Percentiles rank a stretch among this genome's conserved stretches.
Conservation (phyloP, 371 early-diverging fungal genomes). For the Circinella umbellata region DNA sequence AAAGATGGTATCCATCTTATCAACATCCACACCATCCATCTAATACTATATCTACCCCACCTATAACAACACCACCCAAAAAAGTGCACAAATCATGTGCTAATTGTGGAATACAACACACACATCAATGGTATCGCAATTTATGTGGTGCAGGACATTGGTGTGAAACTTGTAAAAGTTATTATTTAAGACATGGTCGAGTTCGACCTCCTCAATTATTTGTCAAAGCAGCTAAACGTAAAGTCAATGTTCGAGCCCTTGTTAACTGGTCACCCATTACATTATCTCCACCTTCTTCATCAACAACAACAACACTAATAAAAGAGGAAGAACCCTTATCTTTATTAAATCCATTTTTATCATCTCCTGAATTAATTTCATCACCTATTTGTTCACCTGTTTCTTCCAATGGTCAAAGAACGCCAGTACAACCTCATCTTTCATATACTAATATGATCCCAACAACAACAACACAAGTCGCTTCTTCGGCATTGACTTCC, state of each 20-base stretch:
- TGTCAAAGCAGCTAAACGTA: slow-evolving; percentile 53
- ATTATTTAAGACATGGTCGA: slow-evolving; percentile 45
- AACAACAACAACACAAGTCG: not conserved
- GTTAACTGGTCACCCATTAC: slow-evolving; percentile 35
- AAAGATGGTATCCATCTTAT: no score
- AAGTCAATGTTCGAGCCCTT: slow-evolving; percentile 44
- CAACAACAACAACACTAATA: not conserved
- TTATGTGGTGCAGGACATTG: slow-evolving; percentile 51
- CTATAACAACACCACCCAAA: not conserved
- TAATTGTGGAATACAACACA: slow-evolving; percentile 48
- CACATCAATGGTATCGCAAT: slow-evolving; percentile 58
- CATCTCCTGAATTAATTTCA: not conserved
- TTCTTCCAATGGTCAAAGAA: not conserved
- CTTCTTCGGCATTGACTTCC: not conserved
- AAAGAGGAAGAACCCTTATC: no score
- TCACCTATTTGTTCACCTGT: not conserved
- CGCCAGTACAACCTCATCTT: slow-evolving; percentile 1
- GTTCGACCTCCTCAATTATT: slow-evolving; percentile 48
- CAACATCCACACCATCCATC: no score
- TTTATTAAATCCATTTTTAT: no score
- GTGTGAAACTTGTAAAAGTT: slow-evolving; percentile 58
- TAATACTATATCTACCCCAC: no score
- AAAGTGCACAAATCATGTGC: slow-evolving; percentile 35
- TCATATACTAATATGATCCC: not conserved
- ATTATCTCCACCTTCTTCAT: slow-evolving; percentile 19